Percentiles rank a stretch among this genome's conserved stretches.
phyloP scores from a whole-genome alignment of 148 eudicot genomes.

The Diospyros lotus region DNA sequence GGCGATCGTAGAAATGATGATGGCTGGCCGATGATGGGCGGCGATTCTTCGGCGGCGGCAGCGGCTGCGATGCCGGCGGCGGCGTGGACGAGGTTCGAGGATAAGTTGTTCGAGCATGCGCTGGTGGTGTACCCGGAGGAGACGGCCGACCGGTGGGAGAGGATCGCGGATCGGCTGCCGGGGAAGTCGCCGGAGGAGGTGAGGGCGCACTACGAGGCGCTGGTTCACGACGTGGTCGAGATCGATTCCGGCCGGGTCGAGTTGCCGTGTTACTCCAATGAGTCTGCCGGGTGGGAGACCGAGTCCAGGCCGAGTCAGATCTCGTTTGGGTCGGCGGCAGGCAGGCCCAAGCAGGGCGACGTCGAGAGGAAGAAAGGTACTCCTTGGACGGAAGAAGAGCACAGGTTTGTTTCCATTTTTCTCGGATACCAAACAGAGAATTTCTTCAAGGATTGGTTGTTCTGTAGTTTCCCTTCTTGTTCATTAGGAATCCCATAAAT shows the following conservation, averaged over 20 bases:
- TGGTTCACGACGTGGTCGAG: conserved; percentile 39
- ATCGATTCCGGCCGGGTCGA: conserved; percentile 58
- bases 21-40: not conserved
- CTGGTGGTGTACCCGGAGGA: conserved; percentile 37
- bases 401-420: conserved; percentile 30
- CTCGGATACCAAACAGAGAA: not conserved
- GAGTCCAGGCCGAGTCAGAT: conserved; percentile 29
- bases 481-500: not conserved
- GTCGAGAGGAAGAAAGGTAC: conserved; percentile 52
- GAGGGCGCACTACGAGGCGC: conserved; percentile 38
- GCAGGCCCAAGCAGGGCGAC: conserved; percentile 21
- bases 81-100: conserved; percentile 43
- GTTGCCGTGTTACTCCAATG: conserved; percentile 40
- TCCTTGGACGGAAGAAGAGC: conserved; percentile 69
- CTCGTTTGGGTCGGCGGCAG: conserved; percentile 25
- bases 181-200: conserved; percentile 43
- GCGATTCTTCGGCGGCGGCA: not conserved
- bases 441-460: not conserved
- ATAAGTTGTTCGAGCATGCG: conserved; percentile 48
- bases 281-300: conserved; percentile 10
- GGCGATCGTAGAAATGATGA: not conserved
- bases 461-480: not conserved
- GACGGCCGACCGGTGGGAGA: conserved; percentile 34
- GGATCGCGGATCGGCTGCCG: conserved; percentile 35
- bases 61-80: not conserved